Percentiles rank a stretch among this genome's conserved stretches.
Conservation (phyloP, 495 filamentous ascomycete genomes). For the Symbiotaphrina buchneri region DNA sequence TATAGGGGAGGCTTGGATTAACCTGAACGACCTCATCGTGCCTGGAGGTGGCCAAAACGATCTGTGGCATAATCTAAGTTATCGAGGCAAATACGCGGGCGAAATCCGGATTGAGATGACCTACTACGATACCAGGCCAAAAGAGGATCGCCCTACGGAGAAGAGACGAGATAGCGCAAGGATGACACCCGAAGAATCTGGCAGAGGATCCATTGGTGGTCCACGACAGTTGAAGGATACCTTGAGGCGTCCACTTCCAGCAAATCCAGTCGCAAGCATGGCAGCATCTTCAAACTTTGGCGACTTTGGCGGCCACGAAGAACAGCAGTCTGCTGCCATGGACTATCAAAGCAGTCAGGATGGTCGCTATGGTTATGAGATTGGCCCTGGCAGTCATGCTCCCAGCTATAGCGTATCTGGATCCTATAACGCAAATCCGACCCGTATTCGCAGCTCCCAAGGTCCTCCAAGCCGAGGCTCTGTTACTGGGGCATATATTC, state of each 20-base stretch:
- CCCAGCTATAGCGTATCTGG: too few relatives aligned
- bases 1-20: conserved; percentile 69
- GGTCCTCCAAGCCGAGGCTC: too few relatives aligned
- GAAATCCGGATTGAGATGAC: conserved; percentile 91
- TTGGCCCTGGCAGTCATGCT: too few relatives aligned
- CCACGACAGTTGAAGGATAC: conserved; percentile 33
- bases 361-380: too few relatives aligned
- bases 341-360: too few relatives aligned
- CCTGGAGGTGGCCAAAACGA: conserved; percentile 81
- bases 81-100: conserved; percentile 81
- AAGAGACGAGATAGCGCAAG: conserved; percentile 22
- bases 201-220: conserved; percentile 16
- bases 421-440: too few relatives aligned
- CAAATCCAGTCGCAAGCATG: conserved; percentile 23
- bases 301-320: too few relatives aligned
- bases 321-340: too few relatives aligned
- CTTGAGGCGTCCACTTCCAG: conserved; percentile 55
- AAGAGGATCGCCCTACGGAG: conserved; percentile 36
- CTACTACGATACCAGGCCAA: conserved; percentile 77
- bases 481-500: too few relatives aligned
- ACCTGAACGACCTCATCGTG: conserved; percentile 58
- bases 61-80: conserved; percentile 71
- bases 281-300: background rate
- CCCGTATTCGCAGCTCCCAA: too few relatives aligned
- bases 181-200: conserved; percentile 9